Conservation (phyloP, 208 protist species). For the Trypanosoma conorhini region DNA sequence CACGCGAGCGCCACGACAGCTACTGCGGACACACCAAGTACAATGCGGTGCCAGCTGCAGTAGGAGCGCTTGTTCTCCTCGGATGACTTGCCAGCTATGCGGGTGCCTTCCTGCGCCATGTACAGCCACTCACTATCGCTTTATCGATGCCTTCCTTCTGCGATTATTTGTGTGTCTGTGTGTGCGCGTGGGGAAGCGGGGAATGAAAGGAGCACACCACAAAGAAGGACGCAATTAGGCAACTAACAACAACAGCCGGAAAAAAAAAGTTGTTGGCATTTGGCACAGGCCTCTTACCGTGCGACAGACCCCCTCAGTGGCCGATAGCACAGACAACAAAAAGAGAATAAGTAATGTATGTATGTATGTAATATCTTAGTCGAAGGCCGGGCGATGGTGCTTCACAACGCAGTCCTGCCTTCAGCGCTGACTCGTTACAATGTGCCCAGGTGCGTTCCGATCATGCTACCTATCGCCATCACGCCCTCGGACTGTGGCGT, state of each 20-base stretch:
- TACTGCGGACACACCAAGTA: conserved; percentile 22
- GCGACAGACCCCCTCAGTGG: no score
- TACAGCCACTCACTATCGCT: neutral
- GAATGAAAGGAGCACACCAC: neutral
- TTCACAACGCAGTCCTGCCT: neutral
- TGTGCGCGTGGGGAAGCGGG: neutral
- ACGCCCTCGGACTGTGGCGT: conserved; percentile 75
- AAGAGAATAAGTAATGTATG: no score
- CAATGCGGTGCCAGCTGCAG: conserved; percentile 11
- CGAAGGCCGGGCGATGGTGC: no score
- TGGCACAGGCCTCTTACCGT: no score
- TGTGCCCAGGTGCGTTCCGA: conserved; percentile 61
- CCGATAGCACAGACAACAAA: no score
- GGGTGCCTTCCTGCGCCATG: conserved; percentile 5
- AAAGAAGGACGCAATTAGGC: neutral
- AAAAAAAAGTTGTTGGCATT: no score
- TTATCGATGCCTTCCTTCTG: neutral
- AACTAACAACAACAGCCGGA: no score
- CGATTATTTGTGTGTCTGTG: neutral
- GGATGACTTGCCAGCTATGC: neutral
- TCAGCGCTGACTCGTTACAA: conserved; percentile 15
- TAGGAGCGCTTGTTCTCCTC: neutral
- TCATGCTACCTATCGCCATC: conserved; percentile 74
- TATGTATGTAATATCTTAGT: no score
- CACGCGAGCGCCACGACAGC: conserved; percentile 37